Conservation (phyloP, 78 protist species). For the Dictyostelium intermedium region DNA sequence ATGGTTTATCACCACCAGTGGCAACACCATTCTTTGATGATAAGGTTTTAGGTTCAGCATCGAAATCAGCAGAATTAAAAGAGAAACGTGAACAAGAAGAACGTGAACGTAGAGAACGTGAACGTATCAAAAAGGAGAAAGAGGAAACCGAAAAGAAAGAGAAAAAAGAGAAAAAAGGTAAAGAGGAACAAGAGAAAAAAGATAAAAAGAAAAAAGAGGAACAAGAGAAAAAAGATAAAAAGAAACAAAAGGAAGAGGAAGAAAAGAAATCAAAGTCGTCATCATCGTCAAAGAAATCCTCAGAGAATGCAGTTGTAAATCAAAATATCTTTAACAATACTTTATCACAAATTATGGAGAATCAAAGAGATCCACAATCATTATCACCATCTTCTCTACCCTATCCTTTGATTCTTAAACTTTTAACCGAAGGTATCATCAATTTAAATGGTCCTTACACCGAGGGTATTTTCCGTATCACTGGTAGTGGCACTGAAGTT, state of each 20-base stretch:
- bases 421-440: conserved; percentile 3
- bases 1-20: conserved; percentile 67
- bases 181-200: conserved; percentile 33
- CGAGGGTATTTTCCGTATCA: conserved; percentile 70
- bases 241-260: conserved; percentile 1
- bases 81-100: conserved; percentile 47
- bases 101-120: conserved; percentile 41
- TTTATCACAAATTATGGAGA: conserved; percentile 47
- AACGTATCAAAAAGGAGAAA: not conserved
- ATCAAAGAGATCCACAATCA: not conserved
- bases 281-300: not conserved
- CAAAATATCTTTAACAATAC: conserved; percentile 13
- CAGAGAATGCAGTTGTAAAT: not conserved
- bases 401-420: conserved; percentile 5
- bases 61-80: not conserved
- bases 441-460: conserved; percentile 13
- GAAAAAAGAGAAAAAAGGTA: conserved; percentile 33
- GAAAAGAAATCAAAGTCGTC: not conserved
- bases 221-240: conserved; percentile 15
- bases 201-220: conserved; percentile 24
- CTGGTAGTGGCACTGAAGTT: conserved; percentile 41
- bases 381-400: not conserved
- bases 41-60: not conserved
- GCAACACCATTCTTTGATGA: conserved; percentile 66
- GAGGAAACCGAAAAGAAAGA: not conserved